Base-by-base conservation (phyloP, 2,329 filamentous ascomycete genomes). In the Aspergillus novoparasiticus region DNA sequence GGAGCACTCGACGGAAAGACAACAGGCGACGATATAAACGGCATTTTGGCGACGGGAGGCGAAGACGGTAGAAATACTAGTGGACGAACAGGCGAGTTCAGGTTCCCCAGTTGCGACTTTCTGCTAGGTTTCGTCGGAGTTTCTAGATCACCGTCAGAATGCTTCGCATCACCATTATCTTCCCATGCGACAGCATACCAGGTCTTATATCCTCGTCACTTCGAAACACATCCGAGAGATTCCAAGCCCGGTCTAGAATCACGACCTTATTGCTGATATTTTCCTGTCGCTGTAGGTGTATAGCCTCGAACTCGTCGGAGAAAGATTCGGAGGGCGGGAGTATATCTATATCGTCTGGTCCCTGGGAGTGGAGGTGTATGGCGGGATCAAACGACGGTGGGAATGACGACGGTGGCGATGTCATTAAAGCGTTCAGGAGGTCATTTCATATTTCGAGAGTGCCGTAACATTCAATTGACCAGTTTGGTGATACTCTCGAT, bases 331-430 rank as follows among this genome's bases (percentile, higher is more conserved):
- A 77, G 19, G 70, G 28, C 28, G 48, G 48, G 48, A 32, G 72
- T 19, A 69, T 71, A 34, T 70, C 63, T 59, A 63, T 58, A 36
- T 64, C 61, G 43, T 66, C 61, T 23, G 58, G 66, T n/a, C 65
- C 66, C 72, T 85, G 81, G 59, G 83, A 84, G 66, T 83, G 78
- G 28, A 83, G 75, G 64, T 82, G 74, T 34, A 85, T 65, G 48
- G 82, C 81, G 50, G 83, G 83, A 64, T 85, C 83, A 62, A 84
- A 85, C 6, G 83, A 84, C 4, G 82, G 79, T 4, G 80, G 78
- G 39, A 80, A 72, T 34, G 69, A 67, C 48, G 76, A 73, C 45
- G 76, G 75, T 21, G 76, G 78, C 30, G 71, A 68, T 67, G 70
- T 71, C 76, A 76, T 76, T 63, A 69, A 75, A 68, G 60, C 39